These are phyloP conservation scores for Osmanthus fragrans DNA, from an alignment of 257 asterid genomes.

Conservation along the genomic window DNA sequence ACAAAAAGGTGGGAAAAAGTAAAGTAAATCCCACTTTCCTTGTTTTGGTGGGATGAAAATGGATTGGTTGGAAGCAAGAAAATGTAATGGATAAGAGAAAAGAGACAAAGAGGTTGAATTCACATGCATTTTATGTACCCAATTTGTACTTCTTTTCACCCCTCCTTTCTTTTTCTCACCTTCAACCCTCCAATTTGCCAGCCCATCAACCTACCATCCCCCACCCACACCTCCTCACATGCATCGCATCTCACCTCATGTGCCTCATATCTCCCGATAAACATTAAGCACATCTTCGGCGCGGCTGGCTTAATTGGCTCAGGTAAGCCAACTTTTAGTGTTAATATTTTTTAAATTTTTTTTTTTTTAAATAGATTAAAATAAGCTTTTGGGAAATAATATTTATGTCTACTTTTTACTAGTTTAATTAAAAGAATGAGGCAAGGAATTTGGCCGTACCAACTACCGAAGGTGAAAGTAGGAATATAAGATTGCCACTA, in stretches of 20 bases:
- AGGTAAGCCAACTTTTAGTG: not conserved
- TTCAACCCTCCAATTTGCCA: slow-evolving; percentile 6
- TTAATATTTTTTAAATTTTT: too few relatives aligned
- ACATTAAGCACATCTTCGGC: not conserved
- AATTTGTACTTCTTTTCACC: not conserved
- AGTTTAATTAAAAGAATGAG: not conserved
- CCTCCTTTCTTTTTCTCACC: not conserved
- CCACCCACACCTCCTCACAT: not conserved
- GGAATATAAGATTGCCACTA: not conserved
- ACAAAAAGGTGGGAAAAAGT: not conserved
- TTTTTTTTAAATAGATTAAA: not conserved
- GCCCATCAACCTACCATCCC: not conserved
- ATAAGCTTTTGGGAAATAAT: not conserved
- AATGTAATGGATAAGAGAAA: not conserved
- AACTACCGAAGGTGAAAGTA: not conserved
- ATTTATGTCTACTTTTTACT: not conserved
- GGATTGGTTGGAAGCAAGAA: slow-evolving; percentile 1
- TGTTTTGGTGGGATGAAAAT: not conserved
- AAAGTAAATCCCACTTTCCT: not conserved
- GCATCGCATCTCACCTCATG: not conserved
- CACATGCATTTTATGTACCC: not conserved
- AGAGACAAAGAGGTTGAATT: not conserved
- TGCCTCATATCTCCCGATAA: not conserved
- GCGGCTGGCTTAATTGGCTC: not conserved
- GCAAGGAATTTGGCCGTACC: not conserved